Evolutionary conservation across 2,329 filamentous ascomycete genomes (phyloP).

Genomic region (Trichoderma sp.): DNA sequence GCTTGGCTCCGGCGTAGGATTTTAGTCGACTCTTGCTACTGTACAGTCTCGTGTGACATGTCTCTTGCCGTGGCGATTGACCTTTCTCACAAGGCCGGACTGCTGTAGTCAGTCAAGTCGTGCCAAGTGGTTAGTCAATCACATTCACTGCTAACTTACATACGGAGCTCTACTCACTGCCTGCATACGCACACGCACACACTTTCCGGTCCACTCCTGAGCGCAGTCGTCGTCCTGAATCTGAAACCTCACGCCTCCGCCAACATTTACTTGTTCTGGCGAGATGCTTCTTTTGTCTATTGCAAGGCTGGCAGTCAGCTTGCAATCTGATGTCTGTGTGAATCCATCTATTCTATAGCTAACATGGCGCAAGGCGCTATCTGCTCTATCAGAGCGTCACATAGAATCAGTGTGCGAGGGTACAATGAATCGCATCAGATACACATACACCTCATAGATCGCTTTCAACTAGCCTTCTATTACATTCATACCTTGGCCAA

Average conservation of each 20-base stretch:
- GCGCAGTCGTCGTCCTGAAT: background rate
- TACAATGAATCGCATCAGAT: background rate
- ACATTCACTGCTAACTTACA: background rate
- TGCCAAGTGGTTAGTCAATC: background rate
- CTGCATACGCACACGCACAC: background rate
- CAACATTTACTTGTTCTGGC: background rate
- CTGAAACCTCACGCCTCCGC: slow-evolving; percentile 3
- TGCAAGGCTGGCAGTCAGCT: background rate
- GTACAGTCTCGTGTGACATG: background rate
- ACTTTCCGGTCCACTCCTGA: background rate
- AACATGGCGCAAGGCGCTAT: background rate
- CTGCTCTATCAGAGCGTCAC: background rate
- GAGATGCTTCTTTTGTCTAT: background rate
- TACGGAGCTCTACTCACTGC: background rate
- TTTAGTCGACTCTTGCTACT: background rate
- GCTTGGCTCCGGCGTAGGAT: background rate
- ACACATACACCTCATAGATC: background rate
- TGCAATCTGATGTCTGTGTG: background rate
- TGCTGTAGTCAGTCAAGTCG: background rate
- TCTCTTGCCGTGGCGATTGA: background rate
- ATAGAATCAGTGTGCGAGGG: background rate
- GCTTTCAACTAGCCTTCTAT: background rate
- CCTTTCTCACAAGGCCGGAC: background rate
- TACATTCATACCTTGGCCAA: background rate
- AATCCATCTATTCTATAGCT: background rate